phyloP scores from a whole-genome alignment of 192 early-diverging fungal species.

The Umbelopsis isabellina region DNA sequence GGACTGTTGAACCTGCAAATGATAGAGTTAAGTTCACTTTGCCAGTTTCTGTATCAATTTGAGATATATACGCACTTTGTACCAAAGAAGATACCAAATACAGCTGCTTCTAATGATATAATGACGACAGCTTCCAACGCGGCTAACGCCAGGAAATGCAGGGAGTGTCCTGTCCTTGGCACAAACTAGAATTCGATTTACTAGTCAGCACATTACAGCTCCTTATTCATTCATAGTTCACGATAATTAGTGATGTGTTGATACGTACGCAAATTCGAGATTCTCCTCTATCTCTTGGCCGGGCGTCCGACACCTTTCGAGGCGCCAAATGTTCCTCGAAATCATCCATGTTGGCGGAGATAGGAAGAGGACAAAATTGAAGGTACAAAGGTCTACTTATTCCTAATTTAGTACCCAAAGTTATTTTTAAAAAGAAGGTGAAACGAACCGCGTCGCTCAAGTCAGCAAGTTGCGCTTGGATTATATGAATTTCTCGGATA shows the following conservation, averaged over 20 bases:
- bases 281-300: constrained; percentile 6
- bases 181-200: constrained; percentile 12
- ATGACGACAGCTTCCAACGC: constrained; percentile 57
- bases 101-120: constrained; percentile 55
- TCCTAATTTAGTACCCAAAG: no score
- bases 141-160: constrained; percentile 39
- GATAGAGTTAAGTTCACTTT: constrained; percentile 25
- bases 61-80: constrained; percentile 27
- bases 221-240: not conserved
- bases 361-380: no score
- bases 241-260: not conserved
- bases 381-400: no score
- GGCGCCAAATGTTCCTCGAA: constrained; percentile 10
- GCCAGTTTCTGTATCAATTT: not conserved
- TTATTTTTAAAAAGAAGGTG: no score
- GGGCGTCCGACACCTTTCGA: constrained; percentile 1
- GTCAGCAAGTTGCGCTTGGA: no score
- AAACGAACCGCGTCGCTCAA: no score
- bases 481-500: no score
- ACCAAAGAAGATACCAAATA: constrained; percentile 52
- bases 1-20: not conserved
- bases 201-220: not conserved
- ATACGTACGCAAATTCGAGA: not conserved
- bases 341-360: constrained; percentile 6
- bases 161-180: constrained; percentile 30